These are phyloP conservation scores for Taphrina wiesneri DNA, from an alignment of 1,139 yeast species.

Conservation along the genomic window DNA sequence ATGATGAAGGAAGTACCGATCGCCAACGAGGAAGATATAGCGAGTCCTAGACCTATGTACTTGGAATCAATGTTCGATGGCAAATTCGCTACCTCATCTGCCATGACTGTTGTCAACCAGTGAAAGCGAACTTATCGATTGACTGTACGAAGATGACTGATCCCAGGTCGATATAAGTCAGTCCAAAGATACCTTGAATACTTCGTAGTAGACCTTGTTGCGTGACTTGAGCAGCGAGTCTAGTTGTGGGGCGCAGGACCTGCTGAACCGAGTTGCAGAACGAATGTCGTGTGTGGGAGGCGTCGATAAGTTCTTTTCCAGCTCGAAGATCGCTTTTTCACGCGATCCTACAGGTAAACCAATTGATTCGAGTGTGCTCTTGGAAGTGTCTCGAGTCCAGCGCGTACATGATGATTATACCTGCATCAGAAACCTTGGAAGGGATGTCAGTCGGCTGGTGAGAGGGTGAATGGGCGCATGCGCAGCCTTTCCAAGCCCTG, in stretches of 20 bases:
- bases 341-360: too few relatives aligned
- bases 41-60: constrained; percentile 84
- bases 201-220: too few relatives aligned
- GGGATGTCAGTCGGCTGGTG: too few relatives aligned
- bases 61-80: constrained; percentile 59
- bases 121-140: too few relatives aligned
- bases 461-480: neutral
- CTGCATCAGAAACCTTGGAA: neutral
- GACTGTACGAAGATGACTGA: neutral
- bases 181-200: neutral
- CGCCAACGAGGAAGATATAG: constrained; percentile 83
- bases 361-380: too few relatives aligned
- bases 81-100: constrained; percentile 6
- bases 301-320: neutral
- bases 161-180: neutral
- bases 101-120: neutral
- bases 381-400: too few relatives aligned
- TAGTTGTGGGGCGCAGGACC: neutral
- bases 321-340: too few relatives aligned
- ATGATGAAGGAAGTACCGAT: constrained; percentile 69
- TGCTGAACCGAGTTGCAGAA: neutral
- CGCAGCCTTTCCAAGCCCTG: neutral
- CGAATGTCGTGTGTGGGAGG: neutral
- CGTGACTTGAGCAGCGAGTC: neutral
- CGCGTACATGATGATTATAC: neutral